These are phyloP conservation scores for Populus hybrid DNA, from an alignment of 441 rosid species.

Conservation along the genomic window DNA sequence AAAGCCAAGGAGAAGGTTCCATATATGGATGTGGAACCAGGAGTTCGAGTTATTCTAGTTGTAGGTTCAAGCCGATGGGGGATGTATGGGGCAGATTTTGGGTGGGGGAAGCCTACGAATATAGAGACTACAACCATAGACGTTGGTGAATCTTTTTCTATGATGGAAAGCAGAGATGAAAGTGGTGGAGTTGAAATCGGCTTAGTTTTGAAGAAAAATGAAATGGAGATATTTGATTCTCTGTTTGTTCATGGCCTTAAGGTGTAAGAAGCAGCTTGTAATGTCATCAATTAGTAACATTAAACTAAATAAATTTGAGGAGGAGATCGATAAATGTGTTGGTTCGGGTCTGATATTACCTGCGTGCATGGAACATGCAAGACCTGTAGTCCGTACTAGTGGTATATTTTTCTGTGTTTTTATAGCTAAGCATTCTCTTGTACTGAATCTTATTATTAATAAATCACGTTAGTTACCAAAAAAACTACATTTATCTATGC, in stretches of 20 bases:
- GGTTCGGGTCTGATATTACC: too few species aligned
- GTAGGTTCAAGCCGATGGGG: constrained; percentile 14
- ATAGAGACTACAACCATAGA: constrained; percentile 17
- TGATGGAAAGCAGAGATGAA: constrained; percentile 16
- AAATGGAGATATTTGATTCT: constrained; percentile 22
- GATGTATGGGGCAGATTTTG: constrained; percentile 16
- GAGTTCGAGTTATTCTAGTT: neutral
- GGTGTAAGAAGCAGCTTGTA: neutral
- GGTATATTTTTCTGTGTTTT: too few species aligned
- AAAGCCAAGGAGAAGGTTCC: neutral
- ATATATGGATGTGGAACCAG: too few species aligned
- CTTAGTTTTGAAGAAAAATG: constrained; percentile 10
- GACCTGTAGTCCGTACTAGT: too few species aligned
- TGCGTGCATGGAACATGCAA: too few species aligned
- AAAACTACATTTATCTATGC: too few species aligned
- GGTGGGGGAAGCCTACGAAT: constrained; percentile 23
- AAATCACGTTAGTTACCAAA: too few species aligned
- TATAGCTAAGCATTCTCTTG: too few species aligned
- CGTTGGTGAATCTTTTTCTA: constrained; percentile 4
- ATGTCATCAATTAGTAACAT: too few species aligned
- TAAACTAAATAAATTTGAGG: too few species aligned
- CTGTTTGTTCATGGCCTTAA: constrained; percentile 7
- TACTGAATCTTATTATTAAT: too few species aligned
- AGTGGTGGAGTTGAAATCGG: constrained; percentile 22
- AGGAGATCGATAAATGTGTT: too few species aligned